Evolutionary conservation across 768 basidiomycete species (phyloP), one percentile per base, ranked within the genome.

Genomic region (Lactarius psammicola): DNA sequence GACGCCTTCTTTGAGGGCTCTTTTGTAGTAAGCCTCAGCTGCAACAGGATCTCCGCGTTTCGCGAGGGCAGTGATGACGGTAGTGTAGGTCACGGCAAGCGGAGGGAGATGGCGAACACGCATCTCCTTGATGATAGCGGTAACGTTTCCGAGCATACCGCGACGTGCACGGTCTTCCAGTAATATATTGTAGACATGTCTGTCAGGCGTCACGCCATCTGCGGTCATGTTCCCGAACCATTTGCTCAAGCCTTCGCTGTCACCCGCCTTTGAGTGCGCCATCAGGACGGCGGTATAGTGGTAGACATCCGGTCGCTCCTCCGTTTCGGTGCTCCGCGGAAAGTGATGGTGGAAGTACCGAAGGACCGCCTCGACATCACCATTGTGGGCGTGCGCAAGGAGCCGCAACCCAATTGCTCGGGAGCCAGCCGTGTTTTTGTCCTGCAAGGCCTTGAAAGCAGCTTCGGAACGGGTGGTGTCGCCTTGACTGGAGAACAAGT

Each of bases 1-100:
- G 62, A 93, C 72, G 18, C 86, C 87, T 44, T 88, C 85, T 18
- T 75, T 72, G 54, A 92, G 56, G 0, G 90, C 90, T 51, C 81
- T 83, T 75, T 83, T 78, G 77, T 86, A 92, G 57, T 91, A 75
- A 13, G 80, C 79, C 72, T 91, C 87, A 0, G 90, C 90, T 30
- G 84, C 84, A 15, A 82, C 75, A 0, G 84, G 78, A 72, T 94
- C 90, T 63, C 80, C 79, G 55, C 84, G 80, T 56, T 80, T 78
- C 11, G 87, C 87, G 42, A 92, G 84, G 65, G 87, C 78, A n/a
- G 81, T 76, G 68, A 95, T 82, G 63, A 93, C 77, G 9, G 80
- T 82, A 11, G 88, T 90, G 73, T 90, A 95, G 11, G 85, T 78
- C 44, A 81, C 76, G 7, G 68, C 71, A 56, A 83, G 81, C 9